Evolutionary conservation across 768 basidiomycete species (phyloP), one percentile per base, ranked within the genome.

Genomic region (Tulasnella sp.): DNA sequence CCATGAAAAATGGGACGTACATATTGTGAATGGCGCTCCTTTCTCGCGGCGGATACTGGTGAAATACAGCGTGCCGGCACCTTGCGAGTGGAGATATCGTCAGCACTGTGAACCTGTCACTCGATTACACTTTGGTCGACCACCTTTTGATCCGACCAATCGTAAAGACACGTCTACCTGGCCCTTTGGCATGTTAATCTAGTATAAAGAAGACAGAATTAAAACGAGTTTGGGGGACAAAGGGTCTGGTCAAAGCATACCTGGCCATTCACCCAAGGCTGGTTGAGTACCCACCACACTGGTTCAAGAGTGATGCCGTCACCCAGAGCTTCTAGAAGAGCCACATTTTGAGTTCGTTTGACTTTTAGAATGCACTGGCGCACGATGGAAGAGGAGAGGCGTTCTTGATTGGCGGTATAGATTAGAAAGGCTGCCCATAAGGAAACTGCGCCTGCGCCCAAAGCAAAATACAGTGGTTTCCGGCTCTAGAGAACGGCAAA

Each of bases 31-130:
- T 21, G 77, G 82, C 9, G 42, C 75, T 18, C 80, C 81, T 71
- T 83, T 83, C 34, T 73, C 71, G 34, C 76, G 74, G 34, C 82
- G 73, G 24, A 82, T 77, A 71, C 80, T 81, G 71, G 79, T 81
- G 79, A 83, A 83, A 76, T 83, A 83, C 12, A 82, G 74, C 21
- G 82, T 83, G 14, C 82, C 82, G 42, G 78, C 48, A 10, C 77
- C 82, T 83, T 27, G 24, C 76, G 6, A 76, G 10, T n/a, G 46
- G 3, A 68, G n/a, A 56, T 21, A 34, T 9, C 31, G n/a, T 42
- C 24, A 38, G 75, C 31, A 10, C 27, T 58, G 19, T 46, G 48
- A 19, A 21, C n/a, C n/a, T n/a, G n/a, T n/a, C n/a, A n/a, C 34
- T 73, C 34, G 36, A 36, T 58, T 12, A 36, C 31, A 34, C 14